These are phyloP conservation scores for Metschnikowia vanudenii DNA, from an alignment of 805 yeast genomes.

Conservation along the genomic window DNA sequence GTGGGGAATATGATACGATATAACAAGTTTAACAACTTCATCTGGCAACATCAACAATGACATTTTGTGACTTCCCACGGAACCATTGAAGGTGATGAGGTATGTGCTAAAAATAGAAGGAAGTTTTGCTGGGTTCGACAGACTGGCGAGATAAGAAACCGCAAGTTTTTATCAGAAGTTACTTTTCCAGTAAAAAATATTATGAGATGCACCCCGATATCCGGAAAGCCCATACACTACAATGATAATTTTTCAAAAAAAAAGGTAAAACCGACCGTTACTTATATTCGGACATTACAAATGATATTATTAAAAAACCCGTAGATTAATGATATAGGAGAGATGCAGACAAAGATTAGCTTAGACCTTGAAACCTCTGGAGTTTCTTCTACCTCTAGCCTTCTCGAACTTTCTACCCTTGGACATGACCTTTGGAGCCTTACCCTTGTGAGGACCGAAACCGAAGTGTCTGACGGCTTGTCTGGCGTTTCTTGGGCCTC, in stretches of 20 bases:
- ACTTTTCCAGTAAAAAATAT: no score
- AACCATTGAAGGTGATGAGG: neutral
- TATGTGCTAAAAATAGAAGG: neutral
- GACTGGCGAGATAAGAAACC: neutral
- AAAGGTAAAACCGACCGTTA: conserved; percentile 7
- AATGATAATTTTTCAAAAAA: neutral
- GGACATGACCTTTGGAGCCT: conserved; percentile 97
- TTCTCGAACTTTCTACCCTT: conserved; percentile 99
- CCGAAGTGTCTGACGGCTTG: conserved; percentile 99
- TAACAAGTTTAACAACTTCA: conserved; percentile 4
- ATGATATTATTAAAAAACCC: conserved; percentile 5
- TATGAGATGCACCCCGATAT: no score
- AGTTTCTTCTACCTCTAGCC: conserved; percentile 99
- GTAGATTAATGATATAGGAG: conserved; percentile 7
- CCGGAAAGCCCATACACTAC: no score
- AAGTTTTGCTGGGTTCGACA: neutral
- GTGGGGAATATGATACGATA: neutral
- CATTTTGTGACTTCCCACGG: conserved; percentile 1
- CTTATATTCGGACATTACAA: conserved; percentile 11
- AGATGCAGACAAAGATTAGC: conserved; percentile 8
- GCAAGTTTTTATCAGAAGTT: neutral
- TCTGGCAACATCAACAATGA: conserved; percentile 10
- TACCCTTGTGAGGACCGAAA: conserved; percentile 99
- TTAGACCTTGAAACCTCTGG: conserved; percentile 99
- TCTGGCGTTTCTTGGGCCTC: conserved; percentile 99